Evolutionary conservation across 2,329 filamentous ascomycete genomes (phyloP), one percentile per base, ranked within the genome.

Genomic region (Nemania serpens): DNA sequence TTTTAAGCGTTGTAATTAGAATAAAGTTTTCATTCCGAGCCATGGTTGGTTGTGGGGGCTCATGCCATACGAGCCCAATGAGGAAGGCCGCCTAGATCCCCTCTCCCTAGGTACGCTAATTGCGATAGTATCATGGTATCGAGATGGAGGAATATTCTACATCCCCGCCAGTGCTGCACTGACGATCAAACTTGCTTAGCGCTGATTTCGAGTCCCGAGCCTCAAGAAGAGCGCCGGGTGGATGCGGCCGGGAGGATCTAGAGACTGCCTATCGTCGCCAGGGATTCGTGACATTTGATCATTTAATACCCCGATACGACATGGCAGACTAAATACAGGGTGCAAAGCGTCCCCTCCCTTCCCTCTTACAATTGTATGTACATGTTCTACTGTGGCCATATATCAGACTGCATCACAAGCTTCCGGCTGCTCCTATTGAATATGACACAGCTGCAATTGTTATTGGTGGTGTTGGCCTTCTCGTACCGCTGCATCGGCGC

Each of bases 401-500:
- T 25, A 5, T n/a, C 15, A 45, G 47, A 33, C n/a, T 49, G 37
- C 45, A 18, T 20, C 20, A 34, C 10, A 20, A 13, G 45, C 9
- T 15, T 13, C 37, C 17, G n/a, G 49, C 18, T n/a, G 37, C 22
- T n/a, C 43, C 33, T 51, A 41, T 12, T 37, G 36, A 36, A 39
- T 25, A 55, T 46, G 20, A 37, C 51, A 57, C n/a, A 48, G 22
- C 18, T 58, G 20, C 29, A 15, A 36, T 56, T 20, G 6, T 58
- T 29, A 60, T 33, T 50, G 47, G 11, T 17, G 52, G 22, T 58
- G 59, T 43, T 66, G 62, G 17, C 51, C 49, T 25, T 64, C 62
- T n/a, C 59, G 62, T 37, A 54, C 59, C 6, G 39, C 53, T 11
- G 62, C 62, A 42, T 62, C 62, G 13, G 62, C 62, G 33, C 54